Evolutionary conservation across 75 land plant genomes (phyloP).

Genomic region (Selaginella tamariscina): DNA sequence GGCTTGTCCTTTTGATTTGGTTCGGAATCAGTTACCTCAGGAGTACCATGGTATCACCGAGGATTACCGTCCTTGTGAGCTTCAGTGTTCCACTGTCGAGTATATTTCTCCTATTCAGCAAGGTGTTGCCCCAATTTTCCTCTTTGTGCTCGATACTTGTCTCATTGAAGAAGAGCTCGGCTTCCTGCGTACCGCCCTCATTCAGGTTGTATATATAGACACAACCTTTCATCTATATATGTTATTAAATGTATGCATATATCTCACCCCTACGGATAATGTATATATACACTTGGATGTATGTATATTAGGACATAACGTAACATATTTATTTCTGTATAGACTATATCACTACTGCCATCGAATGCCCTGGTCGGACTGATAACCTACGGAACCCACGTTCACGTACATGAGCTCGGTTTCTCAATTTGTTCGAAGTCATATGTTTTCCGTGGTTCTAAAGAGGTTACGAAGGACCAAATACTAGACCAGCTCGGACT

Average conservation of each 20-base stretch:
- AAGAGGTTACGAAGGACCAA: constrained; percentile 81
- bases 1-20: constrained; percentile 88
- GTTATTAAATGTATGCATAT: no score
- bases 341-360: constrained; percentile 62
- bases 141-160: constrained; percentile 87
- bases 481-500: constrained; percentile 90
- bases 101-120: constrained; percentile 31
- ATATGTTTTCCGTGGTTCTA: constrained; percentile 77
- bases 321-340: no score
- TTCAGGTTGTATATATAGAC: no score
- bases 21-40: constrained; percentile 81
- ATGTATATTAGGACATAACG: no score
- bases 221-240: no score
- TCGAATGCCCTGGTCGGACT: constrained; percentile 82
- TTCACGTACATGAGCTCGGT: constrained; percentile 91
- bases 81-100: constrained; percentile 70
- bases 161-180: constrained; percentile 89
- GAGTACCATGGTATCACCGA: constrained; percentile 53
- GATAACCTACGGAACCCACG: constrained; percentile 87
- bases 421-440: constrained; percentile 71
- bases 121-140: constrained; percentile 46
- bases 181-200: constrained; percentile 56
- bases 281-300: no score
- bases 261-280: no score
- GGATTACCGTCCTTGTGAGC: constrained; percentile 65